Base-by-base conservation (phyloP, 2,329 filamentous ascomycete species). In the Fusarium sp. region DNA sequence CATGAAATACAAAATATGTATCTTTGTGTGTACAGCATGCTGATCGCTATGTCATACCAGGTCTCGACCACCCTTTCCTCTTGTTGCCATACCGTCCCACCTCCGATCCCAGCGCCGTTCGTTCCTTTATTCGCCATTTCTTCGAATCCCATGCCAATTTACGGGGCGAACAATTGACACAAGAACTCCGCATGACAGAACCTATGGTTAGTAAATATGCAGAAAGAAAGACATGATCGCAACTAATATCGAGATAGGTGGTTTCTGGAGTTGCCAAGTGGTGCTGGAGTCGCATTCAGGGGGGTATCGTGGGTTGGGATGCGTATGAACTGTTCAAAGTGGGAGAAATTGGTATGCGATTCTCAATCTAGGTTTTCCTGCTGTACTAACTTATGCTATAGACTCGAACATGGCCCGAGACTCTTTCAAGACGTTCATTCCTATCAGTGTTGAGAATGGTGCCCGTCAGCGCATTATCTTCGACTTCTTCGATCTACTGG, bases 341-440 rank as follows among this genome's bases (percentile, higher is more conserved):
- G 74, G 96, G 96, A 80, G 96, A 99, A 85, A 90, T 93, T 86
- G 95, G 95, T 97, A 64, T 58, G 73, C 74, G 44, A 28, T 66
- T 52, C 60, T 49, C 32, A 32, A 42, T 50, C 38, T 47, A 38
- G 57, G 18, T 18, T 52, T 47, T 32, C 47, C 60, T 60, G 28
- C 46, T 37, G 46, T 70, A 35, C 77, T 78, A 44, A 78, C 61
- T 61, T 52, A n/a, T 44, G 9, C 33, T 64, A 50, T 63, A 97
- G 96, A 98, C 84, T 97, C 96, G 9, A 92, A 93, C 79, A 90
- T 97, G 87, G 95, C 96, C 61, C 90, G 94, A 77, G 94, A 98
- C 83, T 94, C 96, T 2, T 99, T 99, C 85, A 93, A 94, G 67
- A 98, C 96, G 1, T 99, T 99, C 80, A 96, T 99, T 69, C 96